A percentile compares a stretch with the other conserved stretches of the same genome.
These are phyloP conservation scores for Kalmanozyma brasiliensis DNA, from an alignment of 1,284 basidiomycete genomes.

Conservation along the genomic window DNA sequence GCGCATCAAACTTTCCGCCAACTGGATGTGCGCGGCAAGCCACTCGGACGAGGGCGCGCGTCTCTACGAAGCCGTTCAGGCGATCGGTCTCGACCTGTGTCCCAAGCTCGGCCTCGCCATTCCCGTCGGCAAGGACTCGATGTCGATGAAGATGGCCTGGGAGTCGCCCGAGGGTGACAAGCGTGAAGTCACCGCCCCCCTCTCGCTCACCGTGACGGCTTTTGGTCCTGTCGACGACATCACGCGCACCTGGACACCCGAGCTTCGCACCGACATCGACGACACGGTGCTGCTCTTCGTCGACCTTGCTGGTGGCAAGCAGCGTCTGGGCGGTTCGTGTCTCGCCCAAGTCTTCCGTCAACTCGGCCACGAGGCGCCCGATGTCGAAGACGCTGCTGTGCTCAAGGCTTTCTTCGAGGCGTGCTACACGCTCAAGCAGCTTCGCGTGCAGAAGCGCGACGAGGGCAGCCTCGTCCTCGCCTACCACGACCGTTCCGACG, in stretches of 20 bases:
- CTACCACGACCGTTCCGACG: slow-evolving; percentile 98
- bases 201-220: slow-evolving; percentile 93
- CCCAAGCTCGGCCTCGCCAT: slow-evolving; percentile 93
- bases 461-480: slow-evolving; percentile 81
- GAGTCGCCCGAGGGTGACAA: slow-evolving; percentile 71
- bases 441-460: slow-evolving; percentile 65
- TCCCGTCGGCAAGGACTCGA: slow-evolving; percentile 98
- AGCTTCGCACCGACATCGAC: slow-evolving; percentile 75
- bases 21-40: slow-evolving; percentile 98
- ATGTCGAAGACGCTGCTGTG: slow-evolving; percentile 81
- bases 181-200: slow-evolving; percentile 86
- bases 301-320: slow-evolving; percentile 85
- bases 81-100: slow-evolving; percentile 92
- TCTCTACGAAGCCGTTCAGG: slow-evolving; percentile 90
- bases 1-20: slow-evolving; percentile 91
- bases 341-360: slow-evolving; percentile 94
- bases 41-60: slow-evolving; percentile 89
- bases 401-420: slow-evolving; percentile 85
- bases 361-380: slow-evolving; percentile 85
- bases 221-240: slow-evolving; percentile 89
- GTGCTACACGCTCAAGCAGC: slow-evolving; percentile 76
- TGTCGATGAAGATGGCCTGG: slow-evolving; percentile 99
- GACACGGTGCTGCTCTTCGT: slow-evolving; percentile 82
- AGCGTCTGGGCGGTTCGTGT: slow-evolving; percentile 91
- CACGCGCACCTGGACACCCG: slow-evolving; percentile 88